Evolutionary conservation across 2,329 filamentous ascomycete genomes (phyloP).

Genomic region (Coniella vitis): DNA sequence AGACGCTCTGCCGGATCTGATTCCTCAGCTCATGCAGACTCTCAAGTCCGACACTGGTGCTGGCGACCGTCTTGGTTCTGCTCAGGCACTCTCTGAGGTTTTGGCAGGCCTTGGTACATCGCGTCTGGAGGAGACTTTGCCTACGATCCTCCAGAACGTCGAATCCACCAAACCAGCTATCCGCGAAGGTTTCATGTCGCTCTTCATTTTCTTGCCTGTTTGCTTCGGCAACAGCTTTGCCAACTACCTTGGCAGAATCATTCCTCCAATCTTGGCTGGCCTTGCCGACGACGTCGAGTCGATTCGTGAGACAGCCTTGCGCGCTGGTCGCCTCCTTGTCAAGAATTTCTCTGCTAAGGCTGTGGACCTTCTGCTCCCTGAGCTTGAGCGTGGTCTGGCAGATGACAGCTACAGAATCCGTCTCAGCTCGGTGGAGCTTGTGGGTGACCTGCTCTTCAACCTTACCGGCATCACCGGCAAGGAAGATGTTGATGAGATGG

Average conservation of each 20-base stretch:
- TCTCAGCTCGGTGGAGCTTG: conserved; percentile 94
- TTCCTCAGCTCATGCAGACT: conserved; percentile 94
- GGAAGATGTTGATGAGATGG: conserved; percentile 70
- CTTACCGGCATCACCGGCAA: conserved; percentile 87
- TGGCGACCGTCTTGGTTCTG: conserved; percentile 90
- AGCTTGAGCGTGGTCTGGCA: conserved; percentile 92
- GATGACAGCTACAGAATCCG: conserved; percentile 97
- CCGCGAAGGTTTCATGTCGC: conserved; percentile 97
- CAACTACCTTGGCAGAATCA: conserved; percentile 90
- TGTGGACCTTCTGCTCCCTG: conserved; percentile 87
- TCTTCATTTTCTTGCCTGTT: conserved; percentile 98
- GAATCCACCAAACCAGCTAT: conserved; percentile 84
- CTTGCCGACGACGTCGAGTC: conserved; percentile 94
- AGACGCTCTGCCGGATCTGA: conserved; percentile 92
- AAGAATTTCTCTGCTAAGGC: conserved; percentile 97
- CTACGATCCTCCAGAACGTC: conserved; percentile 93
- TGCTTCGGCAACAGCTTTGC: conserved; percentile 99
- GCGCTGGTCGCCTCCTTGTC: conserved; percentile 86
- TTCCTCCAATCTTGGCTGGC: conserved; percentile 88
- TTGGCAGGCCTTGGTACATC: conserved; percentile 89
- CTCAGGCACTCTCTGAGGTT: conserved; percentile 93
- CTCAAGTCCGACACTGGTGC: conserved; percentile 96
- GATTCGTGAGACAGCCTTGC: conserved; percentile 92
- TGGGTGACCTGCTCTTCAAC: conserved; percentile 95
- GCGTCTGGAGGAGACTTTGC: conserved; percentile 89